Conservation (phyloP, 2,329 filamentous ascomycete genomes). For the Coccinonectria pachysandricola region DNA sequence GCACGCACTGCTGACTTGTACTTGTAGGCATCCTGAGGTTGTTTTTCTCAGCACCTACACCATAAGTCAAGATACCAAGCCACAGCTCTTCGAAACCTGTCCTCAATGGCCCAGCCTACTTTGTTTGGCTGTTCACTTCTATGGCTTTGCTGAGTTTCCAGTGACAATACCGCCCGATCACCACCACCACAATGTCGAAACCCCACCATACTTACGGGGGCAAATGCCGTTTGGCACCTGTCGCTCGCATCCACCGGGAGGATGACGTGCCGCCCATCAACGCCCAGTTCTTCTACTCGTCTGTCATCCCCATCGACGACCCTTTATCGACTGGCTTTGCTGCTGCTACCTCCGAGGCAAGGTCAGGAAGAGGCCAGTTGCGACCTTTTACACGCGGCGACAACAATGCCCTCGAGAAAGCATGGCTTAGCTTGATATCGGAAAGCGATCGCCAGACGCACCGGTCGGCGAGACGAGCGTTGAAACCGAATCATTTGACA, state of each 20-base stretch:
- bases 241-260: constrained; percentile 27
- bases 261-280: constrained; percentile 48
- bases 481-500: no score
- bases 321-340: constrained; percentile 59
- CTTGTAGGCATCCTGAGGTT: no score
- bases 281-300: constrained; percentile 79
- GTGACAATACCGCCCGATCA: no score
- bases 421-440: constrained; percentile 57
- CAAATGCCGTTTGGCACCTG: constrained; percentile 46
- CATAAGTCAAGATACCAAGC: no score
- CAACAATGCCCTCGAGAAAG: constrained; percentile 67
- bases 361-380: constrained; percentile 48
- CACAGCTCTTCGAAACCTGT: no score
- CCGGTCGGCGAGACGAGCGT: no score
- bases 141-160: no score
- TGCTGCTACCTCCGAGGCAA: constrained; percentile 39
- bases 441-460: constrained; percentile 37
- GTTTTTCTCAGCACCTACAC: no score
- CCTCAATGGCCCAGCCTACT: no score
- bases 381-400: constrained; percentile 72
- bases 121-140: no score
- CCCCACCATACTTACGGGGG: constrained; percentile 46
- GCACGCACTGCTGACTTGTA: no score
- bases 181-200: constrained; percentile 13
- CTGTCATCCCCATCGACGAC: constrained; percentile 75